Percentiles rank a stretch among this genome's conserved stretches.
Conservation (phyloP, 257 asterid genomes). For the Scutellaria galericulata region DNA sequence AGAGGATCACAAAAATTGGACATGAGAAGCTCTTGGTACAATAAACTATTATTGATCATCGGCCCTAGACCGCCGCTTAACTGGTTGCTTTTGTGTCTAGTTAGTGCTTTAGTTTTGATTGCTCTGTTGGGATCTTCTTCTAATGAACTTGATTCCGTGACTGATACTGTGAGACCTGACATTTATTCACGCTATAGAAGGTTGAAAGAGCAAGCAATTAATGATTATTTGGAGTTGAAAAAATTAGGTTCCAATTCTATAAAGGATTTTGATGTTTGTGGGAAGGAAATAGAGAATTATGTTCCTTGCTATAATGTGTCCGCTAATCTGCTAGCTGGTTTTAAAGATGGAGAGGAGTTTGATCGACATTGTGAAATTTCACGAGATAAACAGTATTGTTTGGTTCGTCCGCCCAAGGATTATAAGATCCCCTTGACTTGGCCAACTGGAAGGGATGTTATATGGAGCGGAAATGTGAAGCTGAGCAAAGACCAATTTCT, state of each 20-base stretch:
- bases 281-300: conserved; percentile 83
- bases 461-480: conserved; percentile 94
- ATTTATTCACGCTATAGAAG: conserved; percentile 64
- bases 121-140: conserved; percentile 70
- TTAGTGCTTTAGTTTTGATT: conserved; percentile 62
- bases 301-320: conserved; percentile 96
- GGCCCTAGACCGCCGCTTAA: conserved; percentile 81
- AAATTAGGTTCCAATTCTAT: conserved; percentile 55
- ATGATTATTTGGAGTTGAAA: conserved; percentile 73
- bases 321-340: conserved; percentile 73
- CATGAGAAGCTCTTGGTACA: conserved; percentile 92
- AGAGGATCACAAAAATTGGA: conserved; percentile 53
- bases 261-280: conserved; percentile 74
- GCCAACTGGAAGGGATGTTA: conserved; percentile 93
- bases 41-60: conserved; percentile 54
- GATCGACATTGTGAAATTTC: conserved; percentile 91
- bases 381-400: conserved; percentile 58
- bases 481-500: conserved; percentile 95
- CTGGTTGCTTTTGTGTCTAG: conserved; percentile 74
- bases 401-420: conserved; percentile 94
- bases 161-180: conserved; percentile 57
- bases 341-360: conserved; percentile 83
- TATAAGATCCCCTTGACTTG: conserved; percentile 91
- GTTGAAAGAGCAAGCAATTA: conserved; percentile 70
- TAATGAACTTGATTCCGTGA: conserved; percentile 54